Evolutionary conservation across 2,329 filamentous ascomycete species (phyloP).

Genomic region (Macrophomina phaseolina): DNA sequence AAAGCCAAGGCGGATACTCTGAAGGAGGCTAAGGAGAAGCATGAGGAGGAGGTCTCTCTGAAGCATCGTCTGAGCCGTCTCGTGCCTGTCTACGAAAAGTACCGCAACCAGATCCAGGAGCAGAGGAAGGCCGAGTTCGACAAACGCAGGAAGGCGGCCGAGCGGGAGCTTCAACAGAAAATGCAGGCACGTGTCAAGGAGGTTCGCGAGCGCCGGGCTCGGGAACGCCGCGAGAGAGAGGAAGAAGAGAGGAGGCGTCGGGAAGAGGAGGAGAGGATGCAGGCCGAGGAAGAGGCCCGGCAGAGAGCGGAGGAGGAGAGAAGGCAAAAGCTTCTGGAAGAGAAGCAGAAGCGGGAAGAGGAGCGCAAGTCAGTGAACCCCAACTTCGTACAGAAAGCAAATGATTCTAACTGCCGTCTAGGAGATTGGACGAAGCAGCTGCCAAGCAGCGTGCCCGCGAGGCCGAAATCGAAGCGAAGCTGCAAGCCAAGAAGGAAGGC

Average conservation of each 20-base stretch:
- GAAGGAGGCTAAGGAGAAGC: constrained; percentile 81
- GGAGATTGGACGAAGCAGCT: constrained; percentile 67
- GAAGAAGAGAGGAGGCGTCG: constrained; percentile 77
- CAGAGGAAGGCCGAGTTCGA: constrained; percentile 95
- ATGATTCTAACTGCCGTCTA: constrained; percentile 47
- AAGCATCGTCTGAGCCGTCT: constrained; percentile 91
- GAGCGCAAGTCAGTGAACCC: constrained; percentile 59
- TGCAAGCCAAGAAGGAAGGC: constrained; percentile 63
- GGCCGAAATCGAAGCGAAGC: constrained; percentile 79
- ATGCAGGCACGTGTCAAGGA: constrained; percentile 89
- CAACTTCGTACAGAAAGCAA: neutral
- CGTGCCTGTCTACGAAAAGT: constrained; percentile 81
- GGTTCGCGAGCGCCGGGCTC: constrained; percentile 78
- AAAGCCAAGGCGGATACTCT: constrained; percentile 77
- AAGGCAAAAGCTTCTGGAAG: constrained; percentile 74
- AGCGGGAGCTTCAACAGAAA: constrained; percentile 91
- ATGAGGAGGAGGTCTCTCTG: constrained; percentile 88
- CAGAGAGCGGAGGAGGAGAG: constrained; percentile 79
- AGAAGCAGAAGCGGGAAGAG: constrained; percentile 65
- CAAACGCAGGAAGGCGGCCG: constrained; percentile 87
- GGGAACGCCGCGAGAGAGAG: constrained; percentile 83
- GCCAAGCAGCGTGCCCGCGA: constrained; percentile 78
- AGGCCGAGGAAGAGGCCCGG: constrained; percentile 85
- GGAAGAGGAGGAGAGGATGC: constrained; percentile 85
- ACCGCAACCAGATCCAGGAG: constrained; percentile 81